These are phyloP conservation scores for Lojkania enalia DNA, from an alignment of 2,329 filamentous ascomycete species.

Conservation along the genomic window DNA sequence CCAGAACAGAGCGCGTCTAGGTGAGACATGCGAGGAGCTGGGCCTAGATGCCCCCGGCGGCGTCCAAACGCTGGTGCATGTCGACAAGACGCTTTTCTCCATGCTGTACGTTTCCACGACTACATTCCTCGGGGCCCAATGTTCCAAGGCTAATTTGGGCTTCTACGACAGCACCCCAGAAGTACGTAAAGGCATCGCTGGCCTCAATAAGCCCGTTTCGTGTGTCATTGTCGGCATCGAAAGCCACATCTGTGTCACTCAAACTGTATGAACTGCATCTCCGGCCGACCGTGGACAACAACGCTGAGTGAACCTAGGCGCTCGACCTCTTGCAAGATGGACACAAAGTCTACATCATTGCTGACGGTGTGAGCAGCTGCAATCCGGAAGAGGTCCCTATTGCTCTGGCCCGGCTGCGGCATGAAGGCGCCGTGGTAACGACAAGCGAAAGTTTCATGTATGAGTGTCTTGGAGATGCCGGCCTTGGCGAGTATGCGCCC, in stretches of 20 bases:
- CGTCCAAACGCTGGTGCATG: constrained; percentile 57
- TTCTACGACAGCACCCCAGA: constrained; percentile 64
- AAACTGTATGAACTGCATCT: constrained; percentile 61
- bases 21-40: constrained; percentile 77
- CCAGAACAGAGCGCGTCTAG: constrained; percentile 77
- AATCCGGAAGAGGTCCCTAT: constrained; percentile 80
- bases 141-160: background rate
- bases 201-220: constrained; percentile 37
- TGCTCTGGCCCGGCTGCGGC: constrained; percentile 74
- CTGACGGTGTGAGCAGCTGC: constrained; percentile 87
- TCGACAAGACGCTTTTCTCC: constrained; percentile 88
- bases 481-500: constrained; percentile 56
- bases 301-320: constrained; percentile 45
- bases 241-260: constrained; percentile 90
- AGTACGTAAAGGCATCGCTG: constrained; percentile 54
- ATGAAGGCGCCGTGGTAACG: constrained; percentile 77
- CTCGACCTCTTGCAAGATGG: constrained; percentile 76
- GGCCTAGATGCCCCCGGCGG: constrained; percentile 56
- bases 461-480: constrained; percentile 84
- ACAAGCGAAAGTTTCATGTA: constrained; percentile 89
- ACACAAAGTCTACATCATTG: constrained; percentile 82
- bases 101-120: constrained; percentile 69
- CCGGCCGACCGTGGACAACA: background rate
- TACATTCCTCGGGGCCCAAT: background rate
- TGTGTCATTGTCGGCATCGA: constrained; percentile 89